phyloP scores from a whole-genome alignment of 345 rosid genomes.

The Melastoma malabathricum region DNA sequence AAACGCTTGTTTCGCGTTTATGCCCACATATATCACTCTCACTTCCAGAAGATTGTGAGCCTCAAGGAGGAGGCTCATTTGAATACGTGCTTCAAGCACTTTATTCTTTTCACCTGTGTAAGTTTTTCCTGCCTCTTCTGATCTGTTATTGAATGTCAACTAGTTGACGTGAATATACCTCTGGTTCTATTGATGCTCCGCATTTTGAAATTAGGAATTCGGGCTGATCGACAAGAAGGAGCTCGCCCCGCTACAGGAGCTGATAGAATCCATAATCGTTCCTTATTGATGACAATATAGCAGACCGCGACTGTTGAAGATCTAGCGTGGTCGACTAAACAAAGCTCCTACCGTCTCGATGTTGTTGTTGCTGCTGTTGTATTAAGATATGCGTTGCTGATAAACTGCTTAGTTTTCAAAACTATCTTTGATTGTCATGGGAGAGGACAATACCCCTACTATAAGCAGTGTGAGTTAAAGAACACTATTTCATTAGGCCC shows the following conservation, averaged over 20 bases:
- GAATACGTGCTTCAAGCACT: conserved; percentile 98
- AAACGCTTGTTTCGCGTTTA: conserved; percentile 92
- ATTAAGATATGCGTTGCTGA: too few species aligned
- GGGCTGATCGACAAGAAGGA: conserved; percentile 94
- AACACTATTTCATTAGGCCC: too few species aligned
- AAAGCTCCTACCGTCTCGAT: background rate
- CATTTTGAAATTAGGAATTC: conserved; percentile 50
- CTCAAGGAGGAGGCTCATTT: conserved; percentile 99
- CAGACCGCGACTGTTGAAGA: conserved; percentile 4
- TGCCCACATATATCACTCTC: conserved; percentile 92
- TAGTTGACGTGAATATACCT: too few species aligned
- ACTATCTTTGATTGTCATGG: too few species aligned
- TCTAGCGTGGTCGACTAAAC: background rate
- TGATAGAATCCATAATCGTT: conserved; percentile 70
- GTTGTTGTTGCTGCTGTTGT: too few species aligned
- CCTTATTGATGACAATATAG: conserved; percentile 38
- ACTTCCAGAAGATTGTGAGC: conserved; percentile 98
- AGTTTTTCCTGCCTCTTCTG: conserved; percentile 14
- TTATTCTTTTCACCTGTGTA: conserved; percentile 86
- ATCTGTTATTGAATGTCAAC: background rate
- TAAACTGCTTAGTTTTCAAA: too few species aligned
- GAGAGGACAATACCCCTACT: too few species aligned
- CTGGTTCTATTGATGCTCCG: background rate
- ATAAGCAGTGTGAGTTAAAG: too few species aligned
- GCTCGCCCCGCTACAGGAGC: conserved; percentile 94